Percentiles rank a stretch among this genome's conserved stretches.
These are phyloP conservation scores for Aspergillus fischeri DNA, from an alignment of 2,329 filamentous ascomycete species.

Conservation along the genomic window DNA sequence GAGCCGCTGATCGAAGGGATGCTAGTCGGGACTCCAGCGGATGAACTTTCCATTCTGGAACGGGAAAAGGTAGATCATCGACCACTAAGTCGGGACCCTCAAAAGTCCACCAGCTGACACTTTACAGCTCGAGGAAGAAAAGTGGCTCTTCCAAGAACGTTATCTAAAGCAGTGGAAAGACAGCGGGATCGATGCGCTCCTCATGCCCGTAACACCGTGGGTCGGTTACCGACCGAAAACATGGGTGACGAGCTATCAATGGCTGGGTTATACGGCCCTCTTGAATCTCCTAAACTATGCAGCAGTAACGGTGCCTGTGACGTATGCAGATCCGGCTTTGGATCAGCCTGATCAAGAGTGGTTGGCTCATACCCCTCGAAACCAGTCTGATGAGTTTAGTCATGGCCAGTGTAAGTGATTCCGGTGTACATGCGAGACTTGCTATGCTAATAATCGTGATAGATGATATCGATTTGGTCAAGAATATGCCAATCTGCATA, in stretches of 20 bases:
- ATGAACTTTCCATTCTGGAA: constrained; percentile 18
- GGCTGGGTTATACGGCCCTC: constrained; percentile 32
- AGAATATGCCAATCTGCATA: constrained; percentile 29
- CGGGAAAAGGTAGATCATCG: constrained; percentile 15
- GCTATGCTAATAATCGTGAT: neutral
- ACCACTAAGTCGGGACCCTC: neutral
- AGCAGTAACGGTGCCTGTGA: constrained; percentile 37
- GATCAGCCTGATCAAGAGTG: constrained; percentile 34
- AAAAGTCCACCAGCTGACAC: neutral
- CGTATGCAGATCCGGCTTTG: constrained; percentile 36
- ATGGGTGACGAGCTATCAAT: constrained; percentile 30
- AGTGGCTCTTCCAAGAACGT: constrained; percentile 13
- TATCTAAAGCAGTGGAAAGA: constrained; percentile 24
- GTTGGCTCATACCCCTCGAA: constrained; percentile 31
- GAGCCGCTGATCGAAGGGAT: constrained; percentile 30
- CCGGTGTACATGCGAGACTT: neutral
- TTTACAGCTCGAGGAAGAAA: constrained; percentile 18
- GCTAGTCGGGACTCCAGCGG: constrained; percentile 27
- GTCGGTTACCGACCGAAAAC: constrained; percentile 25
- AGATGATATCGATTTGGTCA: constrained; percentile 29
- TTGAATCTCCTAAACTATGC: constrained; percentile 36
- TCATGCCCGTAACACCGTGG: constrained; percentile 26
- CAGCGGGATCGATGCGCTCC: constrained; percentile 27
- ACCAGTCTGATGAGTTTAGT: constrained; percentile 48
- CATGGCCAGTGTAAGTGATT: constrained; percentile 26